Base-by-base conservation (phyloP, 148 eudicot species). In the Agrostemma githago region DNA sequence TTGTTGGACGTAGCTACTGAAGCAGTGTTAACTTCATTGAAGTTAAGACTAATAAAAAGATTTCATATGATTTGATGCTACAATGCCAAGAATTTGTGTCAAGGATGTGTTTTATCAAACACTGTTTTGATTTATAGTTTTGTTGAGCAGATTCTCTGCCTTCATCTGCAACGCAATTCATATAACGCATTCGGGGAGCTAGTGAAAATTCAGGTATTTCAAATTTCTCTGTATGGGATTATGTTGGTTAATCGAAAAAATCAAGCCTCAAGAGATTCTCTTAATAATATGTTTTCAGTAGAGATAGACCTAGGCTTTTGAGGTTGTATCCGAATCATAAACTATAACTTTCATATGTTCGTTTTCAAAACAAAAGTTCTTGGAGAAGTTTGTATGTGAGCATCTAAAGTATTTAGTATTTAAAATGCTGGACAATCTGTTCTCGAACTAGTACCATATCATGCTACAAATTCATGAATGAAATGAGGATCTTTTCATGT, bases 161-260 rank as follows among this genome's bases (percentile, higher is more conserved):
- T 91, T 81, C 93, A 94, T 74, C 83, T 94, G 42, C 97, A 94
- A 76, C 92, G 97, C 60, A 92, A 80, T 82, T 91, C 97, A 61
- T 51, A 84, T 66, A 87, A 90, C 79, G 57, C 78, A 68, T 86
- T 83, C 74, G 98, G 97, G 62, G 96, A 94, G 76, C 78, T 78
- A 20, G 75, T 86, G 66, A 94, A 94, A 82, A 81, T 87, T 79
- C 85, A 81, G 96, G 98, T 94, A 88, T 67, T 59, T 74, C 21
- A 61, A 61, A 4, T 21, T 4, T 73, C 11, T 4, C 9, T 42
- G 44, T 44, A 16, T 39, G 37, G 69, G 57, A 38, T 38, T 48
- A 42, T 39, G 4, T 38, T 38, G 63, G 37, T 61, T 14, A 21
- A 57, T 26, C 6, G 3, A 3, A 41, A 66, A 40, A 19, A 42